Percentiles rank a stretch among this genome's conserved stretches.
Conservation (phyloP, 129 eudicot species). For the Tagetes erecta region DNA sequence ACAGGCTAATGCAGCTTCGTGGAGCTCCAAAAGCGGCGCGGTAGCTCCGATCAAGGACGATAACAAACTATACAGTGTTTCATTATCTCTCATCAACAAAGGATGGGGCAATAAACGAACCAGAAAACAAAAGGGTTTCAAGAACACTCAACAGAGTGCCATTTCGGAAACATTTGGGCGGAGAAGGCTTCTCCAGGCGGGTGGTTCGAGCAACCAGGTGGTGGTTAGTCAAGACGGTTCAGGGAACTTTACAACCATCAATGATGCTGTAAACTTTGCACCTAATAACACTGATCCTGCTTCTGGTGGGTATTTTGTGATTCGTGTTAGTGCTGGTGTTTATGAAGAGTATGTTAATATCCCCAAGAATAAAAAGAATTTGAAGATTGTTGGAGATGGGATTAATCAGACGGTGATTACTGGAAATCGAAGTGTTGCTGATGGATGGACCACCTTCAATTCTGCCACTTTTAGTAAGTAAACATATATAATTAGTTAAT, state of each 20-base stretch:
- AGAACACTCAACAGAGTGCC: not conserved
- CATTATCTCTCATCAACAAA: slow-evolving; percentile 47
- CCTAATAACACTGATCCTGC: slow-evolving; percentile 41
- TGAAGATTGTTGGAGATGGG: slow-evolving; percentile 80
- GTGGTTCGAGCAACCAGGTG: slow-evolving; percentile 23
- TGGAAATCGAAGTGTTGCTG: slow-evolving; percentile 59
- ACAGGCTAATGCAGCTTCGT: slow-evolving; percentile 26
- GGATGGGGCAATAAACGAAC: slow-evolving; percentile 38
- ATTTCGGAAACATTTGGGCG: slow-evolving; percentile 15
- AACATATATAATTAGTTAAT: not conserved
- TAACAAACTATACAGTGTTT: slow-evolving; percentile 43
- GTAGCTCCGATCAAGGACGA: slow-evolving; percentile 32
- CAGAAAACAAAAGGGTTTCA: slow-evolving; percentile 1
- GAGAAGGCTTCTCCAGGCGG: slow-evolving; percentile 33
- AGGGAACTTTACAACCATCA: slow-evolving; percentile 54
- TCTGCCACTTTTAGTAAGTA: slow-evolving; percentile 66
- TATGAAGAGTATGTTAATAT: slow-evolving; percentile 64
- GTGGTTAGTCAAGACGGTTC: slow-evolving; percentile 47
- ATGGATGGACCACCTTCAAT: slow-evolving; percentile 70
- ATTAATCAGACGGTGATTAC: slow-evolving; percentile 61
- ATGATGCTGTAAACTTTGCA: slow-evolving; percentile 57
- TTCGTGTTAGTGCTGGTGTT: slow-evolving; percentile 47
- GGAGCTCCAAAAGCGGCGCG: slow-evolving; percentile 34
- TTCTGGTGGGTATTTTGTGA: slow-evolving; percentile 46
- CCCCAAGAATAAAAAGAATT: slow-evolving; percentile 45